A percentile compares a stretch with the other conserved stretches of the same genome.
These are phyloP conservation scores for Blastocystis sp. DNA, from an alignment of 352 stramenopile species.

Conservation along the genomic window DNA sequence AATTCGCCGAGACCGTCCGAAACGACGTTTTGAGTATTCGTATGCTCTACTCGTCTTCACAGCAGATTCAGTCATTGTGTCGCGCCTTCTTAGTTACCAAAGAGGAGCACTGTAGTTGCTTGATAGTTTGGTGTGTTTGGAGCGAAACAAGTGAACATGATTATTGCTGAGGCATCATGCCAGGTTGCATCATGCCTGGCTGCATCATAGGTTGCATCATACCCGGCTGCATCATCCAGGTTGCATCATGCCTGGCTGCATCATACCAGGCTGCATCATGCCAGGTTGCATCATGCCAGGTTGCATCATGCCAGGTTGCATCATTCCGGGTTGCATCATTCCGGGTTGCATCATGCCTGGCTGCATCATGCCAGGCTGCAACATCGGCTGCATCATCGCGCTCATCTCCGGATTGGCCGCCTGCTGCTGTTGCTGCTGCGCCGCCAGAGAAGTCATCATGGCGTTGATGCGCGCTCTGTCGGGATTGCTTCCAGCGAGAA, in stretches of 20 bases:
- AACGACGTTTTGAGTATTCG: constrained; percentile 61
- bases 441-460: constrained; percentile 41
- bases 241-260: constrained; percentile 6
- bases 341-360: neutral
- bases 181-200: too few species aligned
- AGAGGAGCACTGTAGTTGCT: constrained; percentile 2
- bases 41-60: constrained; percentile 16
- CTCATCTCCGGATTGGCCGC: neutral
- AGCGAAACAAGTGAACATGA: constrained; percentile 30
- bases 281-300: constrained; percentile 25
- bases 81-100: neutral
- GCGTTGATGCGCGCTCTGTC: constrained; percentile 75
- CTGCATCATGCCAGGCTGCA: constrained; percentile 26
- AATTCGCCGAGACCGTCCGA: constrained; percentile 9
- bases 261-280: constrained; percentile 20
- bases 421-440: constrained; percentile 13
- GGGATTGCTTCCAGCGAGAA: constrained; percentile 80
- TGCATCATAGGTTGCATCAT: too few species aligned
- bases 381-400: neutral
- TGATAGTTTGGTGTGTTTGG: neutral
- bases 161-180: constrained; percentile 15
- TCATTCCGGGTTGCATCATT: neutral
- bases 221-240: too few species aligned
- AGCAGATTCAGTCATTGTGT: constrained; percentile 15
- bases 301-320: constrained; percentile 45